phyloP scores from a whole-genome alignment of 768 basidiomycete species.

The Neoboletus subvelutipes region DNA sequence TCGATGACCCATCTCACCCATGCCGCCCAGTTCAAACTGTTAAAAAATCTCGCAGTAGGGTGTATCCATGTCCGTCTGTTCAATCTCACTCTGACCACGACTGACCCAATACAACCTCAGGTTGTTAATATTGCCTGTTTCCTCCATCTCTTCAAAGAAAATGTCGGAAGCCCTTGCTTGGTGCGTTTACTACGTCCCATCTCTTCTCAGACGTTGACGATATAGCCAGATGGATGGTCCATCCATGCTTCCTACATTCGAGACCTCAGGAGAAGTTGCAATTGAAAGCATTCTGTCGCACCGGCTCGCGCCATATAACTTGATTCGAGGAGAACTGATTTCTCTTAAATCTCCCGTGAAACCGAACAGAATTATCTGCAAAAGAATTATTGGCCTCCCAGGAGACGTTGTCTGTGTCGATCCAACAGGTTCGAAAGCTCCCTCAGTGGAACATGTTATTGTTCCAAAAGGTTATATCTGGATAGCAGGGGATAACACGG shows the following conservation, averaged over 20 bases:
- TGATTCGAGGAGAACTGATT: constrained; percentile 77
- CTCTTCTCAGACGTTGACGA: constrained; percentile 1
- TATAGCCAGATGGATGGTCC: constrained; percentile 59
- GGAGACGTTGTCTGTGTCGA: constrained; percentile 90
- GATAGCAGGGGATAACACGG: constrained; percentile 88
- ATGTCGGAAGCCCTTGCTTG: constrained; percentile 54
- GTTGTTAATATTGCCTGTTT: constrained; percentile 54
- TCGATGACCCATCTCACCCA: constrained; percentile 17
- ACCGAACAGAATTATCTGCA: constrained; percentile 71
- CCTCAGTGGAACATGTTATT: constrained; percentile 69
- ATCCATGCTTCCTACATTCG: constrained; percentile 81
- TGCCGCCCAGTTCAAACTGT: constrained; percentile 6
- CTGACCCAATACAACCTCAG: constrained; percentile 37
- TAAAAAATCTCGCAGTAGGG: constrained; percentile 26
- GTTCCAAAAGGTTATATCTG: constrained; percentile 88
- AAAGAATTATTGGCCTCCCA: constrained; percentile 86
- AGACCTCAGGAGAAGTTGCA: constrained; percentile 54
- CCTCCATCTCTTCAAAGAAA: constrained; percentile 61
- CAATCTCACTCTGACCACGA: neutral
- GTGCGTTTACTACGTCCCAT: constrained; percentile 35
- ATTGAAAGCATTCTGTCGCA: constrained; percentile 62
- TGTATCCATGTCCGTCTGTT: constrained; percentile 28
- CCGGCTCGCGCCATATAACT: constrained; percentile 45
- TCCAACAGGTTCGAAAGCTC: constrained; percentile 65
- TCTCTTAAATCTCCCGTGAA: constrained; percentile 68